Percentiles rank a stretch among this genome's conserved stretches.
phyloP scores from a whole-genome alignment of 495 filamentous ascomycete species.

The Bacidia rubella region DNA sequence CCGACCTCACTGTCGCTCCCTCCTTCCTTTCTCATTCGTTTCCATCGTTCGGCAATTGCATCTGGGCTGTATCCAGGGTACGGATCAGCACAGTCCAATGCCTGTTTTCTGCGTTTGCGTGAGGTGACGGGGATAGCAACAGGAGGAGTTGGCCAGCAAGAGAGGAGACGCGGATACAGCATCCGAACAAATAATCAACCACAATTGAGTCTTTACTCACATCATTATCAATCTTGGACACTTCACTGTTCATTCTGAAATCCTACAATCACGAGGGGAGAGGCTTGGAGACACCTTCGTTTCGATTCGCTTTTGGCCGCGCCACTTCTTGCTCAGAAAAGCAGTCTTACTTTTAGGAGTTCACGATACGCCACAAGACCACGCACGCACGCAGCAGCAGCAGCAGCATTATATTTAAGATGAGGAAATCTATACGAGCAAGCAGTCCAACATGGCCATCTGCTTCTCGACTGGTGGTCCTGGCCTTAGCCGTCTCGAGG shows the following conservation, averaged over 20 bases:
- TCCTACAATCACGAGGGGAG: neutral
- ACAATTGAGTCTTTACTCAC: neutral
- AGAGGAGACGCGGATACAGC: neutral
- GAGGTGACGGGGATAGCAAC: neutral
- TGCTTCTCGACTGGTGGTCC: constrained; percentile 1
- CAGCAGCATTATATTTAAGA: neutral
- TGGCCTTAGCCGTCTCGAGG: constrained; percentile 9
- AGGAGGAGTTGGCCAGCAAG: no score
- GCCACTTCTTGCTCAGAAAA: neutral
- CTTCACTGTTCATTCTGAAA: neutral
- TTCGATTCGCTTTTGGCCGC: neutral
- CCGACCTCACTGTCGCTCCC: neutral
- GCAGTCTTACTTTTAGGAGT: no score
- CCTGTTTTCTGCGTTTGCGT: neutral
- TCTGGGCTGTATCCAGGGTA: neutral
- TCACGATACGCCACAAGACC: no score
- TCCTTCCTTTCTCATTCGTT: neutral
- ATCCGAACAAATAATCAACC: neutral
- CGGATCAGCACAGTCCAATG: neutral
- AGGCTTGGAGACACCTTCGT: neutral
- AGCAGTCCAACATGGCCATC: neutral
- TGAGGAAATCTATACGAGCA: no score
- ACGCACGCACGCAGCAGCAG: no score
- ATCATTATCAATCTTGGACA: neutral
- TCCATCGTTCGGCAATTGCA: neutral